These are phyloP conservation scores for Guadua angustifolia DNA, from an alignment of 176 grass and related monocot genomes.

Conservation along the genomic window DNA sequence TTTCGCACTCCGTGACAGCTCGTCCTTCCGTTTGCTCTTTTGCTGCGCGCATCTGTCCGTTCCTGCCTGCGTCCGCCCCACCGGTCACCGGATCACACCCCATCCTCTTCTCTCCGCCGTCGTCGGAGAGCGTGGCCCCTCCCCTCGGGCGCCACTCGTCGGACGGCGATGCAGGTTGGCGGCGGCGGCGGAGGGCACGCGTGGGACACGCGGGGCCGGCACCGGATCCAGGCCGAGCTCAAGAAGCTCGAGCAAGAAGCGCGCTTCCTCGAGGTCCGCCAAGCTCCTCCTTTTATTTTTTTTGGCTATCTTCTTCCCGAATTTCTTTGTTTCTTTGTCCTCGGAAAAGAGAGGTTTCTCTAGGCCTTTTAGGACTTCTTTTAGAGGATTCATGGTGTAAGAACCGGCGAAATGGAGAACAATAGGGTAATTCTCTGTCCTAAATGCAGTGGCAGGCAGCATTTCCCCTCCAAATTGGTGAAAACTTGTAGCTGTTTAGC, in stretches of 20 bases:
- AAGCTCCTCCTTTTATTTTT: background rate
- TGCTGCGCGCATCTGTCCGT: slow-evolving; percentile 15
- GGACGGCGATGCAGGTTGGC: slow-evolving; percentile 50
- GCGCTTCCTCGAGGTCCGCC: slow-evolving; percentile 61
- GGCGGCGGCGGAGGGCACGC: slow-evolving; percentile 4
- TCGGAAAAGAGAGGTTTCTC: background rate
- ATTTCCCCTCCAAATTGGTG: background rate
- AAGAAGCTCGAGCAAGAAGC: slow-evolving; percentile 70
- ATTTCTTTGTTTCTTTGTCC: background rate
- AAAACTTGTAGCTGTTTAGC: background rate
- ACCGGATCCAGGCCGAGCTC: slow-evolving; percentile 76
- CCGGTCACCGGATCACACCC: slow-evolving; percentile 15
- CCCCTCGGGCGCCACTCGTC: background rate
- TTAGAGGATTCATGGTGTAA: background rate
- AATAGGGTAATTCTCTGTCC: background rate
- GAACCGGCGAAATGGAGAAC: background rate
- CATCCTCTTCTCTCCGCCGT: background rate
- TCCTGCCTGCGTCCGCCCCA: background rate
- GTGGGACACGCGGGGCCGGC: slow-evolving; percentile 52
- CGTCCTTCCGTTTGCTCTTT: background rate
- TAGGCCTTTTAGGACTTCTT: background rate
- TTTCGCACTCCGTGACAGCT: slow-evolving; percentile 40
- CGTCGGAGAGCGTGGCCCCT: background rate
- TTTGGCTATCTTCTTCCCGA: background rate
- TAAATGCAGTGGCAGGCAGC: background rate